Base-by-base conservation (phyloP, 2,329 filamentous ascomycete species). In the Hypoxylon sp. region DNA sequence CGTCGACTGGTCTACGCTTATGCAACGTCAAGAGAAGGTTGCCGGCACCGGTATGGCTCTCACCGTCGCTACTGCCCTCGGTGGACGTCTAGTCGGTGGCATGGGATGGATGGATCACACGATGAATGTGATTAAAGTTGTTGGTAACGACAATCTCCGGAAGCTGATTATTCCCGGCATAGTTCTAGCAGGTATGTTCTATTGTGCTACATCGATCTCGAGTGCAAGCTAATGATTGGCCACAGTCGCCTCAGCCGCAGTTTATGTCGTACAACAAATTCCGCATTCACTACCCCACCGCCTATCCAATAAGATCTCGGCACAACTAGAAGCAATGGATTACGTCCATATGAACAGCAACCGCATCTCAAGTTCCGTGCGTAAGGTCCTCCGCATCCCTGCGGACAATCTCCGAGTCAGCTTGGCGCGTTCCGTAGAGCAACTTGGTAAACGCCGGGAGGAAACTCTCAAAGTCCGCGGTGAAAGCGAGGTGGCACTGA, bases 11-110 rank as follows among this genome's bases (percentile, higher is more conserved):
- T 86, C 90, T 17, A 92, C 90, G 10, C 82, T 98, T 5, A 87
- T 97, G 83, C 94, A 98, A 76, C 88, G 90, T 59, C 95, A 98
- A 79, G 96, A 99, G 81, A 99, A 98, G 85, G 86, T 97, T 62
- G 94, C 95, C 5, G 94, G 95, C 42, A 97, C 94, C 2, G 92
- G 96, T 71, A 94, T 99, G 91, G 96, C 95, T 5, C 86, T 99
- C 77, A 99, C 96, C 1, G 88, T 97, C 37, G 92, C 92, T 9
- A 94, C 94, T 63, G 93, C 97, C 1, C 85, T 98, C 3, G 94
- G 95, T 63, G 89, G 92, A 53, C 88, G 94, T 52, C 86, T 96
- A 76, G 84, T 99, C 42, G 94, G 94, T 66, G 92, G 94, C 69
- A 90, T 92, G 73, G 91, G 92, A 55, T 98, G 95, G 94, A 84